These are phyloP conservation scores for Lactarius pseudohatsudake DNA, from an alignment of 768 basidiomycete species.

Conservation along the genomic window DNA sequence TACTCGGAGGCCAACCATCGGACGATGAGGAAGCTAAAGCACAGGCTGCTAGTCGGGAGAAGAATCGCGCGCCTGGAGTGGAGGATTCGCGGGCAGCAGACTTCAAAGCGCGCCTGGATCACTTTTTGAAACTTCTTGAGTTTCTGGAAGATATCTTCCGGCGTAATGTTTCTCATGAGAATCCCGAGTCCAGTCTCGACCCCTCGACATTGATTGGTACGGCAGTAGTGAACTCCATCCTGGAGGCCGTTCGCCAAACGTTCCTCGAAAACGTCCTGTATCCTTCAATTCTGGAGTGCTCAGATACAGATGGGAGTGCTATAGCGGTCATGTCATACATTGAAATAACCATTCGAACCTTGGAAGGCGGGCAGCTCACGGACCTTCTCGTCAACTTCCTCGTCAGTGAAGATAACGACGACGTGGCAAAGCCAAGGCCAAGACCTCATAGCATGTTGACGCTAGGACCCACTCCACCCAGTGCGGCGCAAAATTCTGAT, in stretches of 20 bases:
- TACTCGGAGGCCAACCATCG: conserved; percentile 63
- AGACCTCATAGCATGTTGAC: conserved; percentile 45
- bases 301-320: conserved; percentile 90
- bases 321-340: conserved; percentile 96
- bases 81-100: conserved; percentile 75
- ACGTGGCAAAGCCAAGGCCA: conserved; percentile 48
- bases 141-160: conserved; percentile 88
- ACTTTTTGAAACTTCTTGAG: conserved; percentile 87
- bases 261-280: conserved; percentile 94
- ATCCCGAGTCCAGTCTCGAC: conserved; percentile 46
- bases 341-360: conserved; percentile 79
- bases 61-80: conserved; percentile 59
- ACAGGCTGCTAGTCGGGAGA: conserved; percentile 49
- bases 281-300: conserved; percentile 90
- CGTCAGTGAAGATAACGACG: conserved; percentile 81
- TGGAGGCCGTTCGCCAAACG: conserved; percentile 78
- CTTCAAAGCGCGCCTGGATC: conserved; percentile 78
- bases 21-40: conserved; percentile 57
- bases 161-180: conserved; percentile 52
- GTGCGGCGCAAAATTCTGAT: conserved; percentile 38
- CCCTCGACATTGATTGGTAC: conserved; percentile 68
- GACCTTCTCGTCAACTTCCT: conserved; percentile 77
- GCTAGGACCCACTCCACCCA: conserved; percentile 39
- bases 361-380: conserved; percentile 65
- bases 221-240: conserved; percentile 79